Evolutionary conservation across 2,329 filamentous ascomycete species (phyloP), one percentile per base, ranked within the genome.

Genomic region (Penicillium sp.): DNA sequence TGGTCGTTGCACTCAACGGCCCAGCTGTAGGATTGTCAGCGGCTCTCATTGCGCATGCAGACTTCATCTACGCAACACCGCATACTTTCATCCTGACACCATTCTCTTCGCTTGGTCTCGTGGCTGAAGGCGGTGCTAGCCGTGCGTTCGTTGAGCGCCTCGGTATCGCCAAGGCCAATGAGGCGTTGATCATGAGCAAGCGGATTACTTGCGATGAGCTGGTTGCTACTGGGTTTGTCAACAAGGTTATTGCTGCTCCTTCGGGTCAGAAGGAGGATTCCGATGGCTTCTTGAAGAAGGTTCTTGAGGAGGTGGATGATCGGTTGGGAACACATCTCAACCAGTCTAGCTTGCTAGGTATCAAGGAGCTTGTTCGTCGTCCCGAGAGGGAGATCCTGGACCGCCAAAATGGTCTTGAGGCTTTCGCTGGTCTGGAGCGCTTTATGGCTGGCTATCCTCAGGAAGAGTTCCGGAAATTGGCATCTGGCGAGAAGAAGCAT

Each of bases 111-210:
- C 82, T 97, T 1, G 93, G 94, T 1, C 83, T 99, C 1, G 92
- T 97, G 0, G 83, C 92, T 50, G 94, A 97, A 77, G 94, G 93
- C 39, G 90, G 88, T 44, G 86, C 92, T 0, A 90, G 86, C 14
- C 79, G 86, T 51, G 90, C 87, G 0, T 88, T 97, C 53, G 90
- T 94, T 13, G 83, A 88, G 65, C 80, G 93, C 0, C 79, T 97
- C 22, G 94, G 94, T 1, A 82, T 91, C 47, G 79, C 83, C 54
- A 89, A 90, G 70, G 92, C 92, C 9, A 96, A 95, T 68, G 94
- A 97, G 79, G 93, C 94, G 11, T 81, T 97, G 11, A 86, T 99
- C 62, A 94, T 96, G 88, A 92, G 88, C 66, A 89, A 88, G 73
- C 82, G 86, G 42, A 89, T 97, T 63, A 72, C 79, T 0, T 83